phyloP scores from a whole-genome alignment of 1,139 yeast genomes.

The Lodderomyces metapsilosis region DNA sequence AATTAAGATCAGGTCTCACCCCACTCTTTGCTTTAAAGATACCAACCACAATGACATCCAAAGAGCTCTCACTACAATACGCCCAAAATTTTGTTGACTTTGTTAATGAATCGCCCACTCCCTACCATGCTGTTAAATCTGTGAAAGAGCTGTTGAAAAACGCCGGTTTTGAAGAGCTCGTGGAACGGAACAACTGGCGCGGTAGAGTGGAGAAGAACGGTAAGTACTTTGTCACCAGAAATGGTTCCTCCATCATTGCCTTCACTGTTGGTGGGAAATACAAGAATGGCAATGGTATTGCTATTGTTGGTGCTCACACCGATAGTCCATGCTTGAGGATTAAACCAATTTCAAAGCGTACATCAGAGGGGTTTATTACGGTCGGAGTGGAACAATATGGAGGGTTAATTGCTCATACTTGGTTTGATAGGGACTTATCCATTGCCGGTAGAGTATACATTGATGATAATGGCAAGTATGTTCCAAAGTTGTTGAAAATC shows the following conservation, averaged over 20 bases:
- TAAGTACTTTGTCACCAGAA: constrained; percentile 80
- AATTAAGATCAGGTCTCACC: too few relatives aligned
- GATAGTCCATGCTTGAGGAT: constrained; percentile 92
- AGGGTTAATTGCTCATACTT: constrained; percentile 88
- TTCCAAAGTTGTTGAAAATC: constrained; percentile 72
- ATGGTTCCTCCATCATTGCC: constrained; percentile 84
- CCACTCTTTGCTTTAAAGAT: background rate
- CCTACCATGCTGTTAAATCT: constrained; percentile 85
- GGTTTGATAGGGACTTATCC: constrained; percentile 92
- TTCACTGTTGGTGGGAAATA: constrained; percentile 77
- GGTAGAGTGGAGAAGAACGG: constrained; percentile 48
- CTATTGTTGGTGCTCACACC: constrained; percentile 92
- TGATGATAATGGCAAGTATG: constrained; percentile 48
- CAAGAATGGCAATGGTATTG: constrained; percentile 78
- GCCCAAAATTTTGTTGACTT: constrained; percentile 70
- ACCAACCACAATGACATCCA: background rate
- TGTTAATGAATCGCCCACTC: constrained; percentile 87
- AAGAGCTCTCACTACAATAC: constrained; percentile 19
- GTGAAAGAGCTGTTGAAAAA: constrained; percentile 51
- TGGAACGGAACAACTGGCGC: constrained; percentile 73
- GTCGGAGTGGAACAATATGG: constrained; percentile 95
- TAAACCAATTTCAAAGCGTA: constrained; percentile 81
- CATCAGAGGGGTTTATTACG: constrained; percentile 76
- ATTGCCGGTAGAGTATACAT: constrained; percentile 88
- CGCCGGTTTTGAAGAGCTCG: constrained; percentile 72